Conservation (phyloP, 2,329 filamentous ascomycete species). For the Zymoseptoria crescenta region DNA sequence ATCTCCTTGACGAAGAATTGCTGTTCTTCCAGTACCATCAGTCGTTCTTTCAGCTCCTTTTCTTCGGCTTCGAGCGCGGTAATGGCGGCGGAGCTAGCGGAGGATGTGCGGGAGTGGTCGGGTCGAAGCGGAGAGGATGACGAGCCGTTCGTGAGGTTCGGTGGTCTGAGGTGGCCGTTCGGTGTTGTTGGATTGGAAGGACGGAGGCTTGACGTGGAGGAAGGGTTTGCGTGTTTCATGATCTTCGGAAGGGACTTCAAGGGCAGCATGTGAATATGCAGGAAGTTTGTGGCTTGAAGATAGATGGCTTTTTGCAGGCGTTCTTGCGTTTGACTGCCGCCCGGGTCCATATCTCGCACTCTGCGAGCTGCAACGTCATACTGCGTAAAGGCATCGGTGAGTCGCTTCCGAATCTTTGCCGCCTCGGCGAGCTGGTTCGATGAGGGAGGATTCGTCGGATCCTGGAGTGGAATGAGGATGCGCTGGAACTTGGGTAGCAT, state of each 20-base stretch:
- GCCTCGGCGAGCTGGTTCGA: conserved; percentile 73
- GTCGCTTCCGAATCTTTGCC: conserved; percentile 76
- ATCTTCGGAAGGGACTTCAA: conserved; percentile 50
- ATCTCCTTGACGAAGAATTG: conserved; percentile 82
- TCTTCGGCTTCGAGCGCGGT: conserved; percentile 73
- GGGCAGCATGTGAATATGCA: conserved; percentile 86
- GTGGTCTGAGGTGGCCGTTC: conserved; percentile 32
- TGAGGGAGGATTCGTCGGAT: conserved; percentile 57
- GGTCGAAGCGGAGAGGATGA: conserved; percentile 13
- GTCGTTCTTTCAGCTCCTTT: conserved; percentile 66
- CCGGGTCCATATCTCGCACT: conserved; percentile 67
- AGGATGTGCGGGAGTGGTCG: conserved; percentile 44
- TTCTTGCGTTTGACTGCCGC: conserved; percentile 59
- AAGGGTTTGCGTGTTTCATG: conserved; percentile 41
- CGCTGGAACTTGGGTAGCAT: conserved; percentile 80
- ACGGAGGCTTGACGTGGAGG: background rate
- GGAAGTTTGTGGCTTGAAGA: conserved; percentile 69
- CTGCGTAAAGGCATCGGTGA: conserved; percentile 83
- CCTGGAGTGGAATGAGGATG: conserved; percentile 64
- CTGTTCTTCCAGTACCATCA: conserved; percentile 85
- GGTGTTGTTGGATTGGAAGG: conserved; percentile 32
- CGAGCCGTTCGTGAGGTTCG: conserved; percentile 31
- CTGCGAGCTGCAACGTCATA: conserved; percentile 76
- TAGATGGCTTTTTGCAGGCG: conserved; percentile 76
- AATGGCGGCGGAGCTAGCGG: conserved; percentile 35